Evolutionary conservation across 148 eudicot genomes (phyloP).

Genomic region (Drosera capensis): DNA sequence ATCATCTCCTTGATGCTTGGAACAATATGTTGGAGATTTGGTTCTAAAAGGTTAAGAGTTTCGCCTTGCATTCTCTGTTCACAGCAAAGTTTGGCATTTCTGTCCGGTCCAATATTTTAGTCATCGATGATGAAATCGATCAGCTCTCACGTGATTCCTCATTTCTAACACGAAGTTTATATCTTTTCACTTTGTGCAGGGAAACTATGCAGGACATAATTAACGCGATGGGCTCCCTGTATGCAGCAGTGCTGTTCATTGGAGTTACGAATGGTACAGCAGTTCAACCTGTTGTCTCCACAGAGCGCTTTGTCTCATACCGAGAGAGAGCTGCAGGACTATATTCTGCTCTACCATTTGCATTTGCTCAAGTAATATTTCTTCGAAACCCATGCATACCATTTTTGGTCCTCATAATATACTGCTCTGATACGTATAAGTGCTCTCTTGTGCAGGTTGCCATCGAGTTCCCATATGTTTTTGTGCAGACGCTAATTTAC

Average conservation of each 20-base stretch:
- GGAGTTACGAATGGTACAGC: constrained; percentile 92
- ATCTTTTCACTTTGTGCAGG: constrained; percentile 24
- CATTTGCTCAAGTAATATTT: constrained; percentile 70
- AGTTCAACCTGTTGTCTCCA: constrained; percentile 95
- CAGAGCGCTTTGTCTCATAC: constrained; percentile 92
- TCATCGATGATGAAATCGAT: not conserved
- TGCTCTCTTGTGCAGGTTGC: constrained; percentile 53
- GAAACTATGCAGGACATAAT: constrained; percentile 66
- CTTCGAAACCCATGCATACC: too few relatives aligned
- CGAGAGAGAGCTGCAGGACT: constrained; percentile 98
- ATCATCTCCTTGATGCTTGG: constrained; percentile 97
- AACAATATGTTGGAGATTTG: constrained; percentile 92
- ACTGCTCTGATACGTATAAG: too few relatives aligned
- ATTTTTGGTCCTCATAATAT: too few relatives aligned
- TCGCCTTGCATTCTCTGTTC: constrained; percentile 1
- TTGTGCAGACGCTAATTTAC: constrained; percentile 70
- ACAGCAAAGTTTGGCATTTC: not conserved
- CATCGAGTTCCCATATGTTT: constrained; percentile 93
- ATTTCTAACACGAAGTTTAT: not conserved
- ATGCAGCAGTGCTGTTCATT: constrained; percentile 75
- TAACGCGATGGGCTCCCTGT: constrained; percentile 93
- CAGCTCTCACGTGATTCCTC: not conserved
- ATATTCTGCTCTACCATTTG: constrained; percentile 94
- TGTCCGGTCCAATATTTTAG: too few relatives aligned
- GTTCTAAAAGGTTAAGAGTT: constrained; percentile 52